phyloP scores from a whole-genome alignment of 805 yeast species.

The Saturnispora kantuleensis region DNA sequence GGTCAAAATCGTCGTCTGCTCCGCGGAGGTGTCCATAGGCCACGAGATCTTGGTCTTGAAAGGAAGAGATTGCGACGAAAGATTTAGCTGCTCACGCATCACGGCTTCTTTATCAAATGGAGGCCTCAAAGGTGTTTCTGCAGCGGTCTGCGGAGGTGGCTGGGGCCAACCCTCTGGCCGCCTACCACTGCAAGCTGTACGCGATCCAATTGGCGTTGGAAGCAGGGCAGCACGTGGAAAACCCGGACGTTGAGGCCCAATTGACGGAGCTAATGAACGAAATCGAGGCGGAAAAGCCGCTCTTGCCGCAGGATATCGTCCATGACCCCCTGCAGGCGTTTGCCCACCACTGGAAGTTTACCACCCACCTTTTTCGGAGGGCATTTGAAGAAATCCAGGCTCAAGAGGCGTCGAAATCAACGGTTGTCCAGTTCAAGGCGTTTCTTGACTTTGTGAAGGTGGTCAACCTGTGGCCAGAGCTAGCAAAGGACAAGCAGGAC shows the following conservation, averaged over 20 bases:
- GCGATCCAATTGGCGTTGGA: slow-evolving; percentile 66
- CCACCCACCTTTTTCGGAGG: slow-evolving; percentile 45
- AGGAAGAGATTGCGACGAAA: not conserved
- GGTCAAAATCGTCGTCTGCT: slow-evolving; percentile 1
- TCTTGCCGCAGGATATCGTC: slow-evolving; percentile 37
- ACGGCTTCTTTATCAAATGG: slow-evolving; percentile 8
- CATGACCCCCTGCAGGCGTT: slow-evolving; percentile 50
- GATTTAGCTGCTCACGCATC: not conserved
- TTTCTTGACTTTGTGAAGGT: slow-evolving; percentile 44
- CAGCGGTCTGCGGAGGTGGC: slow-evolving; percentile 50
- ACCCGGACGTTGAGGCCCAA: slow-evolving; percentile 45
- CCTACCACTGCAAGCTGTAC: slow-evolving; percentile 64
- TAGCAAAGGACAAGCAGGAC: slow-evolving; percentile 14
- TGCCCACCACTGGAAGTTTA: slow-evolving; percentile 47
- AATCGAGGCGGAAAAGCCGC: slow-evolving; percentile 30
- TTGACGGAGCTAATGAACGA: slow-evolving; percentile 58
- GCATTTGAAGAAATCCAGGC: slow-evolving; percentile 39
- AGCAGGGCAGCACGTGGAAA: slow-evolving; percentile 46
- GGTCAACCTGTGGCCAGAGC: slow-evolving; percentile 33
- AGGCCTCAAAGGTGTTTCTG: slow-evolving; percentile 36
- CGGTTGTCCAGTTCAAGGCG: slow-evolving; percentile 45
- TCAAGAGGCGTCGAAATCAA: slow-evolving; percentile 34
- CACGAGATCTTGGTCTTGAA: not conserved
- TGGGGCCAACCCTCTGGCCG: slow-evolving; percentile 50
- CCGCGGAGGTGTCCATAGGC: slow-evolving; percentile 2